Evolutionary conservation across 202 grass and related monocot genomes (phyloP).

Genomic region (Brachypodium distachyon): DNA sequence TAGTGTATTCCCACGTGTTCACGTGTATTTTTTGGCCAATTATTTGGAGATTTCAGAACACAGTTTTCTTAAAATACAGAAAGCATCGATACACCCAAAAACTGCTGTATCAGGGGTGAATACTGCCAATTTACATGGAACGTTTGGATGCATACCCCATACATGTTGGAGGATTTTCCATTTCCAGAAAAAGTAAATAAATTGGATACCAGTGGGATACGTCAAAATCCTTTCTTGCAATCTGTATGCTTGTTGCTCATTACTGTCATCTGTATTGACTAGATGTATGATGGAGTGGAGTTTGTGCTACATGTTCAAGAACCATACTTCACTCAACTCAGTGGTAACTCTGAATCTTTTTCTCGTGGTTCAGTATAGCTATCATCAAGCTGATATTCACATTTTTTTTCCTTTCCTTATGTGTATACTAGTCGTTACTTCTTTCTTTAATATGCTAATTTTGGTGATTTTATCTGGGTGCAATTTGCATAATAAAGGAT

Average conservation of each 20-base stretch:
- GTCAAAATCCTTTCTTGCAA: background rate
- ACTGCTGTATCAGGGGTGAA: too few relatives aligned
- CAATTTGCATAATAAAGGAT: background rate
- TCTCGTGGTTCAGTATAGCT: background rate
- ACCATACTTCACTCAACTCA: conserved; percentile 84
- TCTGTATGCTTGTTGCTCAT: background rate
- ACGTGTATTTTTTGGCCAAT: background rate
- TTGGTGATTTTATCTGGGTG: background rate
- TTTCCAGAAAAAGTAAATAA: too few relatives aligned
- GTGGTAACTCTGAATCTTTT: conserved; percentile 31
- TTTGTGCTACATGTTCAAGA: conserved; percentile 93
- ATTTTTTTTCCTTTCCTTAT: background rate
- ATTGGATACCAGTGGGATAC: too few relatives aligned
- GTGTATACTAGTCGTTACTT: background rate
- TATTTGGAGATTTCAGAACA: background rate
- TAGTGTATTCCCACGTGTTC: background rate
- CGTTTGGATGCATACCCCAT: too few relatives aligned
- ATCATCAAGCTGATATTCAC: background rate
- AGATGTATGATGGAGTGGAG: conserved; percentile 56
- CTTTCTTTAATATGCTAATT: background rate
- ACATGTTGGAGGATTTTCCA: too few relatives aligned
- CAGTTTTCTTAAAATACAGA: background rate
- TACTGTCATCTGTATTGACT: conserved; percentile 8
- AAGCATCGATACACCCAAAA: too few relatives aligned
- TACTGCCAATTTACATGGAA: too few relatives aligned